Evolutionary conservation across 31 red algal species (phyloP), one percentile per base, ranked within the genome.

Genomic region (Asparagopsis taxiformis): DNA sequence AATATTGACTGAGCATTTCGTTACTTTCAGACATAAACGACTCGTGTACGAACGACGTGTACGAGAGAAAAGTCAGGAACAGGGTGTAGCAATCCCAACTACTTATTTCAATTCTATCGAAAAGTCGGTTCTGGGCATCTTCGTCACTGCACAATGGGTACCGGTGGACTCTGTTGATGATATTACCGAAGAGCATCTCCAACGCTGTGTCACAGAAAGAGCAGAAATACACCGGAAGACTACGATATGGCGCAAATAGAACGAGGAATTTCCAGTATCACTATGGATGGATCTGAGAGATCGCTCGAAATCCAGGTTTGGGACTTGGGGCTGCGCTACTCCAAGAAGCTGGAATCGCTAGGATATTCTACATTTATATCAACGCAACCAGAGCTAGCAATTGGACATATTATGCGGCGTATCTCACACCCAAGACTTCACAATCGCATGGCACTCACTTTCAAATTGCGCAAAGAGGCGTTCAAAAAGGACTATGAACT

Each of bases 151-250:
- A n/a, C n/a, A 43, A 22, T 76, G 72, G 57, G 62, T 76, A 25
- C 5, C 43, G 30, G 72, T 56, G 39, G 19, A 57, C 7, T 49
- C 56, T 30, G 38, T 76, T 35, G 41, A 53, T 6, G 57, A 32
- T 19, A 62, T 76, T 37, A 65, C 60, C 17, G 74, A 77, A 33
- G 59, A 63, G 7, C 59, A 77, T 17, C 5, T 77, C 25, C 41
- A 36, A 25, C 39, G 53, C 3, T 54, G 60, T 48, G 31, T 77
- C 2, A 10, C 26, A 44, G 31, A n/a, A 39, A 52, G 35, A 33
- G 23, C 21, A 38, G 4, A 6, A 49, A 38, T 51, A 23, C 51
- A 31, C 43, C 60, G 7, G 74, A 63, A n/a, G 59, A 22, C 2
- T 29, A 65, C 31, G 74, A 77, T 43, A 41, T 77, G 3, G 36